Base-by-base conservation (phyloP, 805 yeast genomes). In the Zygosaccharomyces kombuchaensis region DNA sequence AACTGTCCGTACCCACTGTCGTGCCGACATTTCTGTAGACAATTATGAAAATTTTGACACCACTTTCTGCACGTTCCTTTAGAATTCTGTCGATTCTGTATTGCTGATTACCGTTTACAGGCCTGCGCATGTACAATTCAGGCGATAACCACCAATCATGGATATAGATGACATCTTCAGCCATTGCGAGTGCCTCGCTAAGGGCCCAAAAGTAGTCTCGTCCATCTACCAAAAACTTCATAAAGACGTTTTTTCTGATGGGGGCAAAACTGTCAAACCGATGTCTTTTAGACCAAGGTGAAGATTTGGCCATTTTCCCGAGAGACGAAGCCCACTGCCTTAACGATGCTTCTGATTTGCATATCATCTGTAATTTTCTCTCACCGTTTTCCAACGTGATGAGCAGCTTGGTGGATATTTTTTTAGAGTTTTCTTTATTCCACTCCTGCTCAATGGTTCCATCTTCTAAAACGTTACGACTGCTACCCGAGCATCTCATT, bases 91-190 rank as follows among this genome's bases (percentile, higher is more conserved):
- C 99, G 35, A 93, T 69, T 61, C 99, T 77, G 82, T 88, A 93
- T 52, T 87, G 84, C 65, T 93, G 98, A 57, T 91, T 91, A 7
- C 96, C 96, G 65, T 87, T 84, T 0, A 96, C 91, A 0, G 99
- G 99, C 41, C 99, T 73, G 52, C 99, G 77, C 68, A 93, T 71
- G 58, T 93, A 95, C 2, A 93, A 63, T 64, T 93, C 99, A 0
- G 99, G 99, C 4, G 91, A 78, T 21, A 93, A 72, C 99, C 99
- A 93, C 99, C 99, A 93, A 59, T 91, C 99, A 60, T 93, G 97
- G 40, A 93, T 88, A 62, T 82, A 93, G 27, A 93, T 84, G 1
- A 85, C 91, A 70, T 93, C 98, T 54, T 82, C 81, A 0, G 99
- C 98, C 86, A 87, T 83, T 54, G 85, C 88, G 44, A 93, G 71